phyloP scores from a whole-genome alignment of 805 yeast genomes.

The Ogataea chonburiensis region DNA sequence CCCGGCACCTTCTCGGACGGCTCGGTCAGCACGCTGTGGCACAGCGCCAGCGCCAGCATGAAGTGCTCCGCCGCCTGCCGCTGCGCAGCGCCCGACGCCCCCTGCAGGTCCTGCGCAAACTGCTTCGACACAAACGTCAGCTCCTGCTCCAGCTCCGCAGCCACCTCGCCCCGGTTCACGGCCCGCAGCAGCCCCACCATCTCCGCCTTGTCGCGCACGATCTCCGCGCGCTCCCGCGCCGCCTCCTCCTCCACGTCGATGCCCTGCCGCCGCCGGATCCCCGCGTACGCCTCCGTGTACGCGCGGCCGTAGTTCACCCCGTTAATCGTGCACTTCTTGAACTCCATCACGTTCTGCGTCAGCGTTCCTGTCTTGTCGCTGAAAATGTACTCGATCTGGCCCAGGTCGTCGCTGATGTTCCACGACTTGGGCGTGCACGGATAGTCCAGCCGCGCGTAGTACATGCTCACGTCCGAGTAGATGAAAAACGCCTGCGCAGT shows the following conservation, averaged over 20 bases:
- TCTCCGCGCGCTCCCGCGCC: constrained; percentile 48
- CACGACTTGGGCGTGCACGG: constrained; percentile 85
- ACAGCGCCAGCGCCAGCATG: constrained; percentile 71
- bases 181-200: constrained; percentile 52
- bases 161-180: constrained; percentile 33
- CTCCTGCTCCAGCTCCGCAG: constrained; percentile 48
- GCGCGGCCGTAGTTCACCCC: constrained; percentile 76
- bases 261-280: constrained; percentile 75
- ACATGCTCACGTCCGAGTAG: constrained; percentile 71
- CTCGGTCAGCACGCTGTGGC: constrained; percentile 77
- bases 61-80: constrained; percentile 65
- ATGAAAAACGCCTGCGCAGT: constrained; percentile 81
- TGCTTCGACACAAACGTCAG: constrained; percentile 68
- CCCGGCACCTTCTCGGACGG: constrained; percentile 58
- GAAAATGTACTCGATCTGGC: constrained; percentile 81
- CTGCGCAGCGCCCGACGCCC: constrained; percentile 50
- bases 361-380: constrained; percentile 85
- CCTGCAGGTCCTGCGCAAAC: constrained; percentile 61
- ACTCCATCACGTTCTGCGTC: constrained; percentile 84
- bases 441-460: constrained; percentile 65
- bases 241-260: constrained; percentile 67
- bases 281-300: constrained; percentile 80
- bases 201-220: constrained; percentile 53
- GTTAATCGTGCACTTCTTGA: constrained; percentile 73
- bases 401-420: constrained; percentile 83